Evolutionary conservation across 345 rosid genomes (phyloP).

Genomic region (Cardamine occulta): DNA sequence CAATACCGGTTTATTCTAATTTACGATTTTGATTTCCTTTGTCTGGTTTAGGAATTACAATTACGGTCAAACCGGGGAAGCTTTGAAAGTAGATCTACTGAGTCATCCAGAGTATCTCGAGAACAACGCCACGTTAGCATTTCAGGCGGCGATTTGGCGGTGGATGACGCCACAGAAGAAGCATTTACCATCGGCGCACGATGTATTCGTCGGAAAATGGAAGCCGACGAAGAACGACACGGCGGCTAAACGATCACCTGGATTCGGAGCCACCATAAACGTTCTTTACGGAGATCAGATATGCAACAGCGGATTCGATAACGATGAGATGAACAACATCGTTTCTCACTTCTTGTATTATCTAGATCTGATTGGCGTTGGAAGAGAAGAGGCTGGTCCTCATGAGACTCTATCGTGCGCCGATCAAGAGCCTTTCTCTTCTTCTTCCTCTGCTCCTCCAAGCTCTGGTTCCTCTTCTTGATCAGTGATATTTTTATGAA

Average conservation of each 20-base stretch:
- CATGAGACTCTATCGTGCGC: slow-evolving; percentile 73
- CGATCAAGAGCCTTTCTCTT: slow-evolving; percentile 66
- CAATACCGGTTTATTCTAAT: not conserved
- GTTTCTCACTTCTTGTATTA: slow-evolving; percentile 74
- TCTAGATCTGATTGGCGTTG: slow-evolving; percentile 84
- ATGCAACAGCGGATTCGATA: slow-evolving; percentile 63
- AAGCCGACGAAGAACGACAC: slow-evolving; percentile 89
- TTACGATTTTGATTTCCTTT: not conserved
- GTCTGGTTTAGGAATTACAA: slow-evolving; percentile 70
- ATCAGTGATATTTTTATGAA: not conserved
- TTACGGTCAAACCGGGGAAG: slow-evolving; percentile 77
- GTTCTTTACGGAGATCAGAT: slow-evolving; percentile 73
- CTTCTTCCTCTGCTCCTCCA: slow-evolving; percentile 50
- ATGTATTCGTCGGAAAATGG: slow-evolving; percentile 76
- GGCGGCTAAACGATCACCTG: slow-evolving; percentile 63
- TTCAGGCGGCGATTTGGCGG: slow-evolving; percentile 79
- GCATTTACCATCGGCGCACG: slow-evolving; percentile 77
- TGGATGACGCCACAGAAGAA: slow-evolving; percentile 94
- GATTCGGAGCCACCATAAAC: slow-evolving; percentile 83
- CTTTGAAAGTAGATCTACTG: slow-evolving; percentile 66
- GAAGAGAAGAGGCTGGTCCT: slow-evolving; percentile 89
- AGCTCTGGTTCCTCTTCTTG: slow-evolving; percentile 39
- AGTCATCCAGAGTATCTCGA: slow-evolving; percentile 76
- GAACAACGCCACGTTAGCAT: slow-evolving; percentile 77
- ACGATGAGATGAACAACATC: slow-evolving; percentile 73